Conservation (phyloP, 2,329 filamentous ascomycete genomes). For the Phyllosticta citrichinensis region DNA sequence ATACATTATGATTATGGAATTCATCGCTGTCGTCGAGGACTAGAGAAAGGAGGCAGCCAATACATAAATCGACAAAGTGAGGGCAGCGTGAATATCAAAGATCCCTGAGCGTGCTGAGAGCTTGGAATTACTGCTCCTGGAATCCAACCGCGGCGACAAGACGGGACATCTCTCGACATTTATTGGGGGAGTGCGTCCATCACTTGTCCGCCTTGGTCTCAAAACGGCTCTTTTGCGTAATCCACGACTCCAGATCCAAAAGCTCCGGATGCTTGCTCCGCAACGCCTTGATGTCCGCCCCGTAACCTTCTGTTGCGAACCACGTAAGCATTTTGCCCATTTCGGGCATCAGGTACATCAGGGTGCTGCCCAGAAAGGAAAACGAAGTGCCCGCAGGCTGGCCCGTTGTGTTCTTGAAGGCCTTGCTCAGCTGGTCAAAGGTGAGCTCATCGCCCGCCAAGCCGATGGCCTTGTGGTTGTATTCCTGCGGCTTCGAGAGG, state of each 20-base stretch:
- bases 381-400: conserved; percentile 34
- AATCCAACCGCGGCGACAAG: no score
- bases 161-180: no score
- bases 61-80: no score
- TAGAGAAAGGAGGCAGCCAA: background rate
- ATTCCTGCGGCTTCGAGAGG: conserved; percentile 37
- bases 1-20: background rate
- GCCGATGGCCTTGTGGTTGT: conserved; percentile 35
- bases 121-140: no score
- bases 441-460: conserved; percentile 45
- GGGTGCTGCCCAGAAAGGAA: conserved; percentile 27
- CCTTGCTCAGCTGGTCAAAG: conserved; percentile 33
- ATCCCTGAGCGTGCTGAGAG: no score
- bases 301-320: conserved; percentile 40
- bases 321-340: conserved; percentile 41
- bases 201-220: background rate
- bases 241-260: conserved; percentile 39
- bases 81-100: no score
- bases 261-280: conserved; percentile 35
- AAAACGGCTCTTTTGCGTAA: conserved; percentile 38
- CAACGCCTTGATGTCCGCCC: conserved; percentile 34
- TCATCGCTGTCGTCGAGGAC: background rate
- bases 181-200: background rate
- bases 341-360: conserved; percentile 36
- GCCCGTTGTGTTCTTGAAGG: conserved; percentile 39